Evolutionary conservation across 371 early-diverging fungal genomes (phyloP), one percentile per base, ranked within the genome.

Genomic region (Mucor racemosus): DNA sequence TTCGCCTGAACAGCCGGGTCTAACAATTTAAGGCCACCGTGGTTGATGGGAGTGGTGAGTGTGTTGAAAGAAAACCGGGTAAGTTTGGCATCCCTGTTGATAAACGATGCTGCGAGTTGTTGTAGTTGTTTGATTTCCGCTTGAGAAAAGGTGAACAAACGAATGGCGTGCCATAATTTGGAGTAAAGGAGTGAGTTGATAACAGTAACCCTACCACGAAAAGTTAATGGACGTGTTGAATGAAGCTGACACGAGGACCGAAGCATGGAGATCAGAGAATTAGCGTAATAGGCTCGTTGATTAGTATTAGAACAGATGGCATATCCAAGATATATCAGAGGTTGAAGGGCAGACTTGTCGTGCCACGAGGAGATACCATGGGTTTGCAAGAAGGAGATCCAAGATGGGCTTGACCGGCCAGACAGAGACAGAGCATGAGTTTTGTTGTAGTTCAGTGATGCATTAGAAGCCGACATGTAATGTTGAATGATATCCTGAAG

Each of bases 201-300:
- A 1, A 71, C 67, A 9, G 67, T 68, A 1, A 61, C 66, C 3
- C 71, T 14, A 36, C 71, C 74, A 5, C 60, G 61, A 1, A 69
- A 4, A 5, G 69, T 69, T 0, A 74, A 48, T 13, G 36, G 0
- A 10, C 71, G 68, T 21, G 50, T 63, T 38, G 26, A 36, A n/a
- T 70, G 66, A 4, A 62, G 40, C n/a, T 58, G 9, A 26, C 59
- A 62, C 1, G 46, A 34, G 4, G 5, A 44, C 1, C 42, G 13
- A 5, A 62, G 31, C 34, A 56, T 67, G 1, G 2, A 0, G 13
- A 50, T 1, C 9, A 61, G 7, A 26, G 48, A 38, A 7, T 64
- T 50, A 5, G 64, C 13, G n/a, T 15, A 54, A 15, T 15, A 4
- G 42, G 61, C 8, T 13, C 58, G 35, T 46, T 72, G 72, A n/a